These are phyloP conservation scores for Neoboletus subvelutipes DNA, from an alignment of 768 basidiomycete genomes.

Conservation along the genomic window DNA sequence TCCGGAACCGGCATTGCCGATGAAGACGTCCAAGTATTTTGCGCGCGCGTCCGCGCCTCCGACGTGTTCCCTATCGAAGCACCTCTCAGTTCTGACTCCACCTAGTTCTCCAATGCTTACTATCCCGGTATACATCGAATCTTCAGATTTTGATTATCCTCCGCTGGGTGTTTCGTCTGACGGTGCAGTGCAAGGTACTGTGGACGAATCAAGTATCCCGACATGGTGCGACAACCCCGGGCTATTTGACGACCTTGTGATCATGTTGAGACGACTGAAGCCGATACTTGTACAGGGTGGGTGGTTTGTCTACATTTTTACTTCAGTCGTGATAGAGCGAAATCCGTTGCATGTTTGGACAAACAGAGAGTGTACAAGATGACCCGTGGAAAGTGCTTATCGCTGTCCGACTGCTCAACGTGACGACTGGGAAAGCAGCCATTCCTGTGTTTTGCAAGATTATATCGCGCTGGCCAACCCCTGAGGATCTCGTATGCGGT, in stretches of 20 bases:
- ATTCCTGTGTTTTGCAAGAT: slow-evolving; percentile 66
- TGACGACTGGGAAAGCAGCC: slow-evolving; percentile 61
- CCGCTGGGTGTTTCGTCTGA: not conserved
- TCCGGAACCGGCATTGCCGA: not conserved
- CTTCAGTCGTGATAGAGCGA: not conserved
- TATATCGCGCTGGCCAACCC: slow-evolving; percentile 56
- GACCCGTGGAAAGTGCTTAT: slow-evolving; percentile 72
- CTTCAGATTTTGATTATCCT: slow-evolving; percentile 6
- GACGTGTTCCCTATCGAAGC: not conserved
- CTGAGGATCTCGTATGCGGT: slow-evolving; percentile 57
- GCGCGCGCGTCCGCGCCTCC: not conserved
- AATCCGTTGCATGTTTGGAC: not conserved
- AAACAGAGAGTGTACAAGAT: slow-evolving; percentile 47
- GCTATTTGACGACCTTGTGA: slow-evolving; percentile 24
- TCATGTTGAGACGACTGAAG: slow-evolving; percentile 29
- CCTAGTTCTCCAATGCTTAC: slow-evolving; percentile 5
- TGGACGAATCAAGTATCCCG: not conserved
- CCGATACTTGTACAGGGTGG: slow-evolving; percentile 33
- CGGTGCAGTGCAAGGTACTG: not conserved
- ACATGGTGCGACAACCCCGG: slow-evolving; percentile 1
- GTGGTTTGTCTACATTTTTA: not conserved
- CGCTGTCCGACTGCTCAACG: slow-evolving; percentile 67
- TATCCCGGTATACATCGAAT: slow-evolving; percentile 6
- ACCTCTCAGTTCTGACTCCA: not conserved
- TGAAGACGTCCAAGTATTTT: slow-evolving; percentile 27